Base-by-base conservation (phyloP, 257 asterid genomes). In the Ophiorrhiza pumila region DNA sequence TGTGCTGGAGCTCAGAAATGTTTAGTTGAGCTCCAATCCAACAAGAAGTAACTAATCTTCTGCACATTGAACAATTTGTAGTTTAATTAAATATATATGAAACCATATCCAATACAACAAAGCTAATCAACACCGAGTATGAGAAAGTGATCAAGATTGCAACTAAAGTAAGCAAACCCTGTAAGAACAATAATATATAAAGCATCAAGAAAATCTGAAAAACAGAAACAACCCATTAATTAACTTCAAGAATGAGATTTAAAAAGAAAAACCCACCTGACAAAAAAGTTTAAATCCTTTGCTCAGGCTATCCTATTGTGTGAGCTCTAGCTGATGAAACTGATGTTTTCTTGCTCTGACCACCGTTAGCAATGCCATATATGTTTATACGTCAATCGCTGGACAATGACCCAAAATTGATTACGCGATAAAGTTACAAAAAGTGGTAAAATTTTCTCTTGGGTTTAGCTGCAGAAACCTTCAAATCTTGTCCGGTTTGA, bases 241-340 rank as follows among this genome's bases (percentile, higher is more conserved):
- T 41, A 32, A 43, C 27, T 42, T 12, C 15, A 27, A 50, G 57
- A 9, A 45, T 22, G 27, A 55, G 60, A 71, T 12, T 1, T 0
- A 23, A 73, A 65, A 71, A 65, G 64, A 55, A 69, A 71, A 53
- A 68, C 82, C 61, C 41, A 85, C 87, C 74, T 76, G 61, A 61
- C 85, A 72, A 57, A 84, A 71, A 13, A 76, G 70, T 56, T 14
- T 60, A 72, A 71, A 71, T 63, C 70, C 23, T 74, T 74, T 79
- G 76, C 42, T 60, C 78, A 1, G 18, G 63, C 63, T 59, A 6
- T 79, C 83, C 85, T 77, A 20, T n/a, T n/a, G 87, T 82, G 77
- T 80, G 81, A 78, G 79, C 66, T 74, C 86, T 74, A 62, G 83
- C 86, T 59, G 91, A 80, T 12, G 86, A 85, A 78, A 85, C 88